phyloP scores from a whole-genome alignment of 2,329 filamentous ascomycete species.

The Penicillium sp. region DNA sequence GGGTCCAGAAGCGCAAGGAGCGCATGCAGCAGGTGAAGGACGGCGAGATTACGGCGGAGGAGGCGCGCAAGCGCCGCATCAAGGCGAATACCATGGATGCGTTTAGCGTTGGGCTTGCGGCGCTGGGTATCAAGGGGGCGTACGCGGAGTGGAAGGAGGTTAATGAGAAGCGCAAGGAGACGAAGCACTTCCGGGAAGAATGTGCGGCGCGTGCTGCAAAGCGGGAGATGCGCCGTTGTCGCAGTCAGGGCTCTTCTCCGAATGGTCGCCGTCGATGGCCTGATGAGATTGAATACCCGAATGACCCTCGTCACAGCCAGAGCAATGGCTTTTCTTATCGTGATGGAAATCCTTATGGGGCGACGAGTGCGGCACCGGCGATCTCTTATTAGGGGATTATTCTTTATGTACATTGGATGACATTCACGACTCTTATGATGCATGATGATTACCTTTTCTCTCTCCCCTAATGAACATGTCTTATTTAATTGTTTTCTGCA shows the following conservation, averaged over 20 bases:
- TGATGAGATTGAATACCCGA: constrained; percentile 34
- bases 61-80: constrained; percentile 63
- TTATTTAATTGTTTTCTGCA: neutral
- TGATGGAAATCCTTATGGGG: constrained; percentile 21
- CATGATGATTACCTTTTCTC: neutral
- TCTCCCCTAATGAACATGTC: neutral
- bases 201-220: constrained; percentile 46
- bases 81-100: constrained; percentile 67
- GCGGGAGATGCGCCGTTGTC: constrained; percentile 46
- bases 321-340: constrained; percentile 10
- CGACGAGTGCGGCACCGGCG: constrained; percentile 11
- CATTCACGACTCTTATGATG: neutral
- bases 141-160: constrained; percentile 69
- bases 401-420: neutral
- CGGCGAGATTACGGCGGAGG: constrained; percentile 63
- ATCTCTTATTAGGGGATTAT: constrained; percentile 21
- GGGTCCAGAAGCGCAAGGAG: constrained; percentile 65
- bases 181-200: constrained; percentile 57
- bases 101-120: constrained; percentile 67
- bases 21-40: constrained; percentile 62
- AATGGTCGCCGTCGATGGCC: constrained; percentile 25
- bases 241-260: constrained; percentile 24
- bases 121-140: constrained; percentile 67
- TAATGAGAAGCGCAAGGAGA: constrained; percentile 61
- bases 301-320: neutral